Conservation (phyloP, 2,329 filamentous ascomycete species). For the Epichloe baconii region DNA sequence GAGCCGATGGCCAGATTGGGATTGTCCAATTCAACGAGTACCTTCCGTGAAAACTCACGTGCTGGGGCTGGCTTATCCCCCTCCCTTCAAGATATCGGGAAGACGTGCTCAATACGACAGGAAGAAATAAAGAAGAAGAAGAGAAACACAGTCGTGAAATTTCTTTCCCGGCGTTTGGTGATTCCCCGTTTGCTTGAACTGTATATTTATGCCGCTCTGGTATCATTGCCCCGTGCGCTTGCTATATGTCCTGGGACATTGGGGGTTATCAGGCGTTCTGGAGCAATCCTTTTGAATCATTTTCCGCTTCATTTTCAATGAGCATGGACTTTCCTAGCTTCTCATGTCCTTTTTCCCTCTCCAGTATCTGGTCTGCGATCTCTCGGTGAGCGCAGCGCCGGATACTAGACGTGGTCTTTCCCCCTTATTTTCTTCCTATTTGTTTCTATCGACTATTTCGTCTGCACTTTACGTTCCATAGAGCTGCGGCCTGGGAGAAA, state of each 20-base stretch:
- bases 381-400: background rate
- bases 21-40: constrained; percentile 20
- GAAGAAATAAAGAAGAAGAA: background rate
- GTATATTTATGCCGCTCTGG: background rate
- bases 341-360: background rate
- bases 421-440: background rate
- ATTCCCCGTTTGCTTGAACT: background rate
- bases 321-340: background rate
- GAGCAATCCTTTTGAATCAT: background rate
- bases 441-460: background rate
- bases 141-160: background rate
- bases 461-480: background rate
- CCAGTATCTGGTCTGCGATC: background rate
- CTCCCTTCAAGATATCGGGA: no score
- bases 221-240: background rate
- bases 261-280: background rate
- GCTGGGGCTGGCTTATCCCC: background rate
- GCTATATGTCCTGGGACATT: background rate
- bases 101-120: no score
- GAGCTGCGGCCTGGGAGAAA: background rate
- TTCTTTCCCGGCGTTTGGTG: background rate
- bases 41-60: constrained; percentile 1
- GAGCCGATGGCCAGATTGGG: constrained; percentile 22
- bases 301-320: no score
- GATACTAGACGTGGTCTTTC: background rate